Conservation (phyloP, 2,329 filamentous ascomycete genomes). For the Cytospora chrysosperma region DNA sequence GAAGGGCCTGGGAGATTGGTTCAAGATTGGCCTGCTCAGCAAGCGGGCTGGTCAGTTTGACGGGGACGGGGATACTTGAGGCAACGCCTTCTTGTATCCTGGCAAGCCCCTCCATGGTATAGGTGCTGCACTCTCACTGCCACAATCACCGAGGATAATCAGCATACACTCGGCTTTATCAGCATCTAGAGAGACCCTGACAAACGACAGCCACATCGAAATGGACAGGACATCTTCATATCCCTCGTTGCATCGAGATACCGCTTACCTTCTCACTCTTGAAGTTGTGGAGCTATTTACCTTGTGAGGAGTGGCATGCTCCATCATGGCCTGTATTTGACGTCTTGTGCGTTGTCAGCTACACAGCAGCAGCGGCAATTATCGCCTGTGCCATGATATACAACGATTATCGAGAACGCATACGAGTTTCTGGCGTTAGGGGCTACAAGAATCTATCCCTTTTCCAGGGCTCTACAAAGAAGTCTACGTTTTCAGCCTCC, state of each 20-base stretch:
- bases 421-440: no score
- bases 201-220: no score
- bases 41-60: constrained; percentile 24
- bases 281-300: constrained; percentile 67
- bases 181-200: no score
- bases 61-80: constrained; percentile 13
- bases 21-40: constrained; percentile 17
- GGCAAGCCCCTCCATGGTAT: not conserved
- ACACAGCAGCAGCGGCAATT: not conserved
- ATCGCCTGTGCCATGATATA: not conserved
- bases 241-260: constrained; percentile 62
- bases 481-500: no score
- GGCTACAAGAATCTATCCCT: no score
- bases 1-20: constrained; percentile 62
- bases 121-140: not conserved
- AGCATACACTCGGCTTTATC: no score
- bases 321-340: constrained; percentile 53
- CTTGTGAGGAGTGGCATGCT: constrained; percentile 60
- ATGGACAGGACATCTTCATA: constrained; percentile 56
- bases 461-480: no score
- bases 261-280: constrained; percentile 63
- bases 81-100: no score
- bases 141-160: no score
- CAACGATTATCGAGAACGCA: no score
- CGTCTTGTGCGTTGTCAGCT: not conserved